Conservation (phyloP, 2,329 filamentous ascomycete genomes). For the Venturia effusa region DNA sequence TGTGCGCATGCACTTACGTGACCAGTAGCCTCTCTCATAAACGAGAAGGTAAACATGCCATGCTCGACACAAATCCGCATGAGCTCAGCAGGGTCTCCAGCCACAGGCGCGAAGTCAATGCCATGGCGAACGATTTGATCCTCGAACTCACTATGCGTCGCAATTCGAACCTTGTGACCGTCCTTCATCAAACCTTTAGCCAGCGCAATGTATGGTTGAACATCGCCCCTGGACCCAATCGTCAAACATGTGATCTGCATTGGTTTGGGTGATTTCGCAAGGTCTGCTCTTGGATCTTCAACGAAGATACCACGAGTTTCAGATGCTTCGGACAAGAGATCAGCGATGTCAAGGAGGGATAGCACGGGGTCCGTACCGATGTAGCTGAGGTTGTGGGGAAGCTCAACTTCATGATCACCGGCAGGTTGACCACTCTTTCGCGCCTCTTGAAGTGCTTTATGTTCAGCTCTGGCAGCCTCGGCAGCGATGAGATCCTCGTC, state of each 20-base stretch:
- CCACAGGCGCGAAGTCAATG: slow-evolving; percentile 82
- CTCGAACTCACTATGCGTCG: slow-evolving; percentile 84
- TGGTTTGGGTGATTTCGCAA: slow-evolving; percentile 70
- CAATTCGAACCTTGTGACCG: slow-evolving; percentile 77
- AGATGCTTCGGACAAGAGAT: not conserved
- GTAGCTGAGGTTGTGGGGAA: slow-evolving; percentile 18
- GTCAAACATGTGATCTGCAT: slow-evolving; percentile 86
- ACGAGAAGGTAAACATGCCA: slow-evolving; percentile 90
- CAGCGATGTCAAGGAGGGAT: slow-evolving; percentile 4
- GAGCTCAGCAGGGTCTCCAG: slow-evolving; percentile 83
- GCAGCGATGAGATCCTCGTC: slow-evolving; percentile 60
- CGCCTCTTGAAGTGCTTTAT: slow-evolving; percentile 68
- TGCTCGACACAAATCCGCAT: slow-evolving; percentile 96
- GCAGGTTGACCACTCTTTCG: slow-evolving; percentile 38
- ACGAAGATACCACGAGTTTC: slow-evolving; percentile 58
- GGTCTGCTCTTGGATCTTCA: slow-evolving; percentile 78
- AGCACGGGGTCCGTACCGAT: slow-evolving; percentile 9
- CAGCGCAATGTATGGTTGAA: slow-evolving; percentile 93
- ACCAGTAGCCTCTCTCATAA: slow-evolving; percentile 73
- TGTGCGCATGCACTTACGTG: slow-evolving; percentile 34
- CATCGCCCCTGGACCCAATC: slow-evolving; percentile 89
- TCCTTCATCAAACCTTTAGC: slow-evolving; percentile 85
- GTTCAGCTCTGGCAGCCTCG: slow-evolving; percentile 67
- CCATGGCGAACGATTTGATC: slow-evolving; percentile 85
- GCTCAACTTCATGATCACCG: slow-evolving; percentile 23